phyloP scores from a whole-genome alignment of 2,329 filamentous ascomycete genomes.

The Coniochaeta hoffmannii region DNA sequence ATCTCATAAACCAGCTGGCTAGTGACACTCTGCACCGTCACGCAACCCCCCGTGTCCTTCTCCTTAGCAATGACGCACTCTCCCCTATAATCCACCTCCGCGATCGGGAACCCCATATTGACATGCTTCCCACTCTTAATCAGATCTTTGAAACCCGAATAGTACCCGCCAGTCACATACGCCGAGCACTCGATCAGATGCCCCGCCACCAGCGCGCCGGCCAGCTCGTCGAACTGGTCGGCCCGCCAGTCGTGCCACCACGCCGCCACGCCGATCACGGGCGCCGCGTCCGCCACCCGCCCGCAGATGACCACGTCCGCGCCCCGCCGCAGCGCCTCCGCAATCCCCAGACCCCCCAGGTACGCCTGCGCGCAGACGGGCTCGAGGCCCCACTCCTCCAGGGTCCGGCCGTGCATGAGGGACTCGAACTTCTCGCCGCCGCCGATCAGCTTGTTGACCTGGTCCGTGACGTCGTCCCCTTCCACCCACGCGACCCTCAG shows the following conservation, averaged over 20 bases:
- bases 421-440: conserved; percentile 9
- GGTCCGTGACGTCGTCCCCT: conserved; percentile 21
- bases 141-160: conserved; percentile 35
- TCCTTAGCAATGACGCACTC: conserved; percentile 19
- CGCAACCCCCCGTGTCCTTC: conserved; percentile 15
- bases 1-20: conserved; percentile 29
- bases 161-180: conserved; percentile 39
- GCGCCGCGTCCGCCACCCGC: conserved; percentile 30
- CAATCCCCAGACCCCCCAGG: conserved; percentile 32
- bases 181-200: conserved; percentile 36
- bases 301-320: conserved; percentile 31
- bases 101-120: conserved; percentile 39
- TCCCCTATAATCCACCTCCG: conserved; percentile 37
- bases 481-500: conserved; percentile 24
- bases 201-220: conserved; percentile 31
- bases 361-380: conserved; percentile 21
- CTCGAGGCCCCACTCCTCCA: conserved; percentile 10
- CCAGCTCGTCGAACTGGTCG: conserved; percentile 33
- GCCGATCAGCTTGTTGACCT: conserved; percentile 8
- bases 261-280: conserved; percentile 38
- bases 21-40: conserved; percentile 9
- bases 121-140: conserved; percentile 25
- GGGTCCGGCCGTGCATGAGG: conserved; percentile 8
- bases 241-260: conserved; percentile 39
- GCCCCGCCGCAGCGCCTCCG: conserved; percentile 22